These are phyloP conservation scores for Naganishia vaughanmartiniae DNA, from an alignment of 768 basidiomycete species.

Conservation along the genomic window DNA sequence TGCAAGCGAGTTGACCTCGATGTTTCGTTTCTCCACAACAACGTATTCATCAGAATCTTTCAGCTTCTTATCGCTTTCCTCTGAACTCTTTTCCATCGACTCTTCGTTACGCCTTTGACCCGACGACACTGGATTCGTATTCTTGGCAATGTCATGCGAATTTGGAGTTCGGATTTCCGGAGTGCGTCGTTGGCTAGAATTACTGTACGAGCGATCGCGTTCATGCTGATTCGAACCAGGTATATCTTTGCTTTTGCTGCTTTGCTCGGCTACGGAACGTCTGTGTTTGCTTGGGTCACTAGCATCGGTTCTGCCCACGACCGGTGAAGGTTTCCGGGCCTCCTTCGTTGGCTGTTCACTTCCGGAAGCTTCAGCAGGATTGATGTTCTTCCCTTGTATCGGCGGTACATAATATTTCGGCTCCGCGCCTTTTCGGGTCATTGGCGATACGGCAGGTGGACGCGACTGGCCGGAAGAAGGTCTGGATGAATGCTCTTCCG, in stretches of 20 bases:
- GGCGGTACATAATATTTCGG: neutral
- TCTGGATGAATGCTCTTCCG: neutral
- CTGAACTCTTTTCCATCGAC: neutral
- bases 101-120: neutral
- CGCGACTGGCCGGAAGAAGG: neutral
- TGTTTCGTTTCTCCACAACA: slow-evolving; percentile 82
- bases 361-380: neutral
- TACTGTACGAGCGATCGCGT: slow-evolving; percentile 10
- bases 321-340: neutral
- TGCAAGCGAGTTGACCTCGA: slow-evolving; percentile 86
- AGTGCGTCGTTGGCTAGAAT: neutral
- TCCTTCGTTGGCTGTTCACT: neutral
- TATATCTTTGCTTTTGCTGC: slow-evolving; percentile 32
- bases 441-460: slow-evolving; percentile 37
- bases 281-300: too few species aligned
- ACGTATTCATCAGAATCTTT: slow-evolving; percentile 68
- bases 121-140: neutral
- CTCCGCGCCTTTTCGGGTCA: slow-evolving; percentile 28
- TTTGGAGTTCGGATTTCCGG: slow-evolving; percentile 13
- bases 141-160: neutral
- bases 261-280: neutral
- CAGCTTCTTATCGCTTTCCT: slow-evolving; percentile 10
- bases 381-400: neutral
- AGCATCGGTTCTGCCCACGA: neutral
- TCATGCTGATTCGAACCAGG: neutral